phyloP scores from a whole-genome alignment of 2,329 filamentous ascomycete genomes.

The Fusarium sp. region DNA sequence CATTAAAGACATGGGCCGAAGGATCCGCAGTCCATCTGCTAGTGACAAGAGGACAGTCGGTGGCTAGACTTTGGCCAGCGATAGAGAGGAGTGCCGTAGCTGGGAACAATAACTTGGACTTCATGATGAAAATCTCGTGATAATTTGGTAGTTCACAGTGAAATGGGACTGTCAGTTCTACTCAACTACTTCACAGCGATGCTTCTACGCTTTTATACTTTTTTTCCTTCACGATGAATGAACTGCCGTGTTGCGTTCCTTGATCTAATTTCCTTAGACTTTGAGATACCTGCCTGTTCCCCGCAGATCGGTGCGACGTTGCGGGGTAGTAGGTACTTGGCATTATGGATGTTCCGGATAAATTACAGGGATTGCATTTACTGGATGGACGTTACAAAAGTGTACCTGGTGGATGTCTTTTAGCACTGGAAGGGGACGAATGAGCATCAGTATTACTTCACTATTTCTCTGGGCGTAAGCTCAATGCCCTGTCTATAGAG shows the following conservation, averaged over 20 bases:
- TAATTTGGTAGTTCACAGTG: neutral
- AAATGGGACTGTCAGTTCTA: neutral
- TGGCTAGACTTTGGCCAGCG: neutral
- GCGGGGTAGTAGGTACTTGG: slow-evolving; percentile 18
- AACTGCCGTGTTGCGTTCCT: neutral
- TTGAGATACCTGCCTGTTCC: slow-evolving; percentile 1
- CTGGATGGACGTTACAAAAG: neutral
- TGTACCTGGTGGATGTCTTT: neutral
- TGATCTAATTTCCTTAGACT: neutral
- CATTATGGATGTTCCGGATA: slow-evolving; percentile 1
- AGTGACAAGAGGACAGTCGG: slow-evolving; percentile 17
- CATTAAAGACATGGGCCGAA: slow-evolving; percentile 25
- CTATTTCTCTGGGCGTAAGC: slow-evolving; percentile 6
- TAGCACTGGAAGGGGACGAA: neutral
- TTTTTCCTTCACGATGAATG: neutral
- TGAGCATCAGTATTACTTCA: neutral
- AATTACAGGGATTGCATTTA: neutral
- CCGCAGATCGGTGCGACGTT: neutral
- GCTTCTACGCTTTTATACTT: neutral
- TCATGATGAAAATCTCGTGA: neutral
- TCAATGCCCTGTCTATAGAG: neutral
- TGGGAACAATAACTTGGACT: slow-evolving; percentile 1
- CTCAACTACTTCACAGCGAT: neutral
- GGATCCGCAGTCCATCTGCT: slow-evolving; percentile 22
- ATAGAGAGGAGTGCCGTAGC: neutral